Evolutionary conservation across 139 green algal species (phyloP), one percentile per base, ranked within the genome.

Genomic region (Chlamydomonas urium): DNA sequence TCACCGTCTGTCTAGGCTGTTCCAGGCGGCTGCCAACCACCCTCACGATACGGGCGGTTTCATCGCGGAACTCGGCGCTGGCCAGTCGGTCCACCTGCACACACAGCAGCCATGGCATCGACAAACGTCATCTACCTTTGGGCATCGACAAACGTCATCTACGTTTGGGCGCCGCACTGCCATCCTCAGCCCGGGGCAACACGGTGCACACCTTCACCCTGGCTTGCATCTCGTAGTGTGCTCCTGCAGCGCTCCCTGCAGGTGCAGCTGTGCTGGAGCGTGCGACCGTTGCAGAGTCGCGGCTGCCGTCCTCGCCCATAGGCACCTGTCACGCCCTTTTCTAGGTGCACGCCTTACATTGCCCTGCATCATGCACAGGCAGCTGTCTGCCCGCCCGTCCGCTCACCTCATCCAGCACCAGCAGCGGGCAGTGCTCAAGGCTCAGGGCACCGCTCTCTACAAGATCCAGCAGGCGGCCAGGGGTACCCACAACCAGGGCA

Each of bases 401-500:
- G 56, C 63, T 26, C 63, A 70, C 63, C 63, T 70, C 63, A 38
- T 70, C 63, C 34, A 70, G 38, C 35, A 70, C 63, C 17, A 70
- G 34, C n/a, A 57, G 21, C n/a, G 36, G 63, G 28, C 35, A 56
- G 33, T 38, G 56, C 24, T 32, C 23, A 3, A 56, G 24, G 6
- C 29, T 5, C 35, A 70, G 63, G n/a, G 23, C 5, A n/a, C 38
- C 36, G 19, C 4, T 36, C 4, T 57, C n/a, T 36, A 35, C 26
- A 14, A 70, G 63, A 8, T 58, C 63, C 37, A 70, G 23, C 5
- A 70, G 8, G 34, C 63, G 63, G 4, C 36, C 63, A 8, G 63
- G 36, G 1, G 94, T 99, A 56, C 94, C 94, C 23, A 98, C 93
- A 29, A 97, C 91, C 48, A 99, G 73, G 2, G 92, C 31, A 4